Conservation (phyloP, 352 stramenopile genomes). For the Phytophthora megakarya region DNA sequence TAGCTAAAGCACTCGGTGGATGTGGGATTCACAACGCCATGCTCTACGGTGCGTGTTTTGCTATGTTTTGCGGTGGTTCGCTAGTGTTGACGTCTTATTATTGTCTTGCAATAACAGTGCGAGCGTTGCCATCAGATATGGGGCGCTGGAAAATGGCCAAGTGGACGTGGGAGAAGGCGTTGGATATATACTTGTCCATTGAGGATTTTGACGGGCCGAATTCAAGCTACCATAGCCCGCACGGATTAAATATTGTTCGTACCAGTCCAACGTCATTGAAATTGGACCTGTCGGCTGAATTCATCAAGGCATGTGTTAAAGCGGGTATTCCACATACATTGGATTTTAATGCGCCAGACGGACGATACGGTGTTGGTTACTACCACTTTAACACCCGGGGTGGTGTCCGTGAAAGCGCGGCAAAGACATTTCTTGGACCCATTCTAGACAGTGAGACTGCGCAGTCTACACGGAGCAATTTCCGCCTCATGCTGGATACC, state of each 20-base stretch:
- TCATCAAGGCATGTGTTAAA: conserved; percentile 57
- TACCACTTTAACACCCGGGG: conserved; percentile 90
- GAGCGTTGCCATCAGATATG: conserved; percentile 74
- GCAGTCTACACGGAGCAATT: conserved; percentile 45
- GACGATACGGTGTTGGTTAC: conserved; percentile 70
- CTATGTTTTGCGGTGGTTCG: background rate
- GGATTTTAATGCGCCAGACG: conserved; percentile 86
- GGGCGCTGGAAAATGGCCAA: conserved; percentile 70
- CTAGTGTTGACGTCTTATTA: background rate
- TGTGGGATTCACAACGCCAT: conserved; percentile 93
- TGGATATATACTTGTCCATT: conserved; percentile 74
- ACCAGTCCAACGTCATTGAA: conserved; percentile 50
- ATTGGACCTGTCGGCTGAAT: conserved; percentile 47
- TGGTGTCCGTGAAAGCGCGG: conserved; percentile 83
- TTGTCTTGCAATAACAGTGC: conserved; percentile 39
- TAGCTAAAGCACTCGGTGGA: conserved; percentile 85
- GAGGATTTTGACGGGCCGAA: conserved; percentile 73
- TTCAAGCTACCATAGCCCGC: conserved; percentile 55
- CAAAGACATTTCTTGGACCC: conserved; percentile 68
- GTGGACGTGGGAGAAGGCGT: conserved; percentile 79
- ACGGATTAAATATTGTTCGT: conserved; percentile 61
- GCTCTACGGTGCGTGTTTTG: conserved; percentile 71
- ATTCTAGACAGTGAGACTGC: conserved; percentile 43
- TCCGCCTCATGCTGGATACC: conserved; percentile 61
- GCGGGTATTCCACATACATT: conserved; percentile 57